These are phyloP conservation scores for Aspergillus terreus DNA, from an alignment of 2,329 filamentous ascomycete species.

Conservation along the genomic window DNA sequence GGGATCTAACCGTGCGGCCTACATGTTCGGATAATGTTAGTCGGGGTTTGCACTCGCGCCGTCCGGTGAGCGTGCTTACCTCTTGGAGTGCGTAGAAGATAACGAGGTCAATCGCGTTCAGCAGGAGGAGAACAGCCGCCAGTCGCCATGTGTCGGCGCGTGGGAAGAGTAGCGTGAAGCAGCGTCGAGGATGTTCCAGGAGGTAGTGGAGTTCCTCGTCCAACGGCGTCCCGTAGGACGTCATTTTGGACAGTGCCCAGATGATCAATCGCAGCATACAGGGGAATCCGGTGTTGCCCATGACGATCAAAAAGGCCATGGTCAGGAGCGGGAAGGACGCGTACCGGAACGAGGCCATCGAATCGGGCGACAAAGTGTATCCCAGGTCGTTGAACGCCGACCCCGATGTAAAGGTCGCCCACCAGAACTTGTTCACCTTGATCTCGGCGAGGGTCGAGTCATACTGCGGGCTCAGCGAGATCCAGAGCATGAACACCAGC, in stretches of 20 bases:
- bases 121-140: constrained; percentile 74
- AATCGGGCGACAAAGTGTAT: constrained; percentile 86
- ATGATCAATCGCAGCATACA: constrained; percentile 93
- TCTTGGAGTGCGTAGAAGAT: constrained; percentile 92
- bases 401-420: constrained; percentile 56
- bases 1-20: constrained; percentile 36
- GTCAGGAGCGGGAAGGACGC: constrained; percentile 73
- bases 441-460: constrained; percentile 53
- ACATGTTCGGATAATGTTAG: constrained; percentile 52
- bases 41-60: constrained; percentile 22
- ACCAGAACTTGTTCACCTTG: not conserved
- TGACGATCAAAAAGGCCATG: constrained; percentile 81
- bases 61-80: constrained; percentile 44
- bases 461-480: constrained; percentile 59
- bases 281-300: constrained; percentile 93
- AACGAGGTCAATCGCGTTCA: constrained; percentile 75
- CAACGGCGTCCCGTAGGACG: constrained; percentile 63
- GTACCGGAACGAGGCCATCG: constrained; percentile 82
- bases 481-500: constrained; percentile 72
- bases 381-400: constrained; percentile 95
- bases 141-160: constrained; percentile 92
- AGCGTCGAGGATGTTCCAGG: constrained; percentile 89
- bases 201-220: constrained; percentile 91
- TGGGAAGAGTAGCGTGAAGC: constrained; percentile 92
- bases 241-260: constrained; percentile 69